Conservation (phyloP, 495 filamentous ascomycete genomes). For the Clavariopsis aquatica region DNA sequence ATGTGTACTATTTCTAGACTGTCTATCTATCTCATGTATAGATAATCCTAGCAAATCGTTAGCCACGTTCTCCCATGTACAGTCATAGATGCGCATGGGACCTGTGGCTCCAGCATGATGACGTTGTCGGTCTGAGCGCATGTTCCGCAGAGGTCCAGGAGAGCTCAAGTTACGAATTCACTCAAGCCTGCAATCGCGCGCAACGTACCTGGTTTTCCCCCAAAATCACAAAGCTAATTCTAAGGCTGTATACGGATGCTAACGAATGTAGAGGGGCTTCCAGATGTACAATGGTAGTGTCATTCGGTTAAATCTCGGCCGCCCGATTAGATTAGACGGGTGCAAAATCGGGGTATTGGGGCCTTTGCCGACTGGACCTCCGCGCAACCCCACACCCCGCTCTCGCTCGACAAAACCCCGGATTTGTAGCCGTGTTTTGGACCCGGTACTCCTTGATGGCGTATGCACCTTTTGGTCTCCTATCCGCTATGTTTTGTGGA, state of each 20-base stretch:
- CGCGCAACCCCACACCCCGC: conserved; percentile 1
- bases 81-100: not conserved
- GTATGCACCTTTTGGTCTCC: not conserved
- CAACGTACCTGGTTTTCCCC: too few species aligned
- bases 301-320: not conserved
- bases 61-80: not conserved
- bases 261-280: not conserved
- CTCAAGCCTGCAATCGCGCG: not conserved
- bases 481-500: not conserved
- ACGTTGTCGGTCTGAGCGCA: not conserved
- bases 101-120: not conserved
- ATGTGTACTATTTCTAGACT: conserved; percentile 2
- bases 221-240: too few species aligned
- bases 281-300: not conserved
- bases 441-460: not conserved
- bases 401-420: not conserved
- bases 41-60: conserved; percentile 1
- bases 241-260: not conserved
- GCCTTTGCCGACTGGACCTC: not conserved
- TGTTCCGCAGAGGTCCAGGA: not conserved
- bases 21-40: conserved; percentile 2
- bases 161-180: not conserved
- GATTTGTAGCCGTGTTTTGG: not conserved
- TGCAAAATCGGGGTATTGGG: not conserved
- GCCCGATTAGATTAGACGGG: not conserved